These are phyloP conservation scores for Citrullus colocynthis DNA, from an alignment of 306 rosid genomes.

Conservation along the genomic window DNA sequence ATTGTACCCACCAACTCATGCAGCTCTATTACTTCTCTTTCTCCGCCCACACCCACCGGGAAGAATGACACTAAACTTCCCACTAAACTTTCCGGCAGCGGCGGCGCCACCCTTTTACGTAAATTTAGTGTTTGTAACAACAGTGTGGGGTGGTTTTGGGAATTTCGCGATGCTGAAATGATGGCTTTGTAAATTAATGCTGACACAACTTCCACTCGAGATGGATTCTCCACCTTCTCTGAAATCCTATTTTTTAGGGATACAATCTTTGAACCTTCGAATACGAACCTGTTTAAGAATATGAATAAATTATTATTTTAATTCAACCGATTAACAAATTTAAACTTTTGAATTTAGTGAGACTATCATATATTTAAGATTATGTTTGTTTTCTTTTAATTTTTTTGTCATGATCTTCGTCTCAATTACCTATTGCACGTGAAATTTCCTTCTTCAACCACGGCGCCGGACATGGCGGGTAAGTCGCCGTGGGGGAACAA, in stretches of 20 bases:
- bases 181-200: conserved; percentile 27
- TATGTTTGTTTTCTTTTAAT: too few relatives aligned
- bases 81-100: conserved; percentile 11
- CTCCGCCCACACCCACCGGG: not conserved
- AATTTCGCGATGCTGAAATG: conserved; percentile 8
- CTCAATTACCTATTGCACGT: not conserved
- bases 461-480: conserved; percentile 4
- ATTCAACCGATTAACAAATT: too few relatives aligned
- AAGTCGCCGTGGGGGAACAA: conserved; percentile 1
- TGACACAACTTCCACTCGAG: conserved; percentile 22
- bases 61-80: conserved; percentile 20
- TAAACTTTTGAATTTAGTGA: too few relatives aligned
- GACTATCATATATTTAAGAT: too few relatives aligned
- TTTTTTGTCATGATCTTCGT: too few relatives aligned
- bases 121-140: conserved; percentile 19
- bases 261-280: conserved; percentile 13
- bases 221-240: conserved; percentile 5
- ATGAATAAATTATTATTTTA: not conserved
- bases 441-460: not conserved
- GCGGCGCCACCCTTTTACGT: conserved; percentile 19
- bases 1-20: conserved; percentile 5
- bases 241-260: conserved; percentile 12
- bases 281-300: conserved; percentile 1
- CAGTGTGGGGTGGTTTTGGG: not conserved
- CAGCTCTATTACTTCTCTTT: conserved; percentile 7